Conservation (phyloP, 73 alveolate genomes). For the Symbiodinium natans region DNA sequence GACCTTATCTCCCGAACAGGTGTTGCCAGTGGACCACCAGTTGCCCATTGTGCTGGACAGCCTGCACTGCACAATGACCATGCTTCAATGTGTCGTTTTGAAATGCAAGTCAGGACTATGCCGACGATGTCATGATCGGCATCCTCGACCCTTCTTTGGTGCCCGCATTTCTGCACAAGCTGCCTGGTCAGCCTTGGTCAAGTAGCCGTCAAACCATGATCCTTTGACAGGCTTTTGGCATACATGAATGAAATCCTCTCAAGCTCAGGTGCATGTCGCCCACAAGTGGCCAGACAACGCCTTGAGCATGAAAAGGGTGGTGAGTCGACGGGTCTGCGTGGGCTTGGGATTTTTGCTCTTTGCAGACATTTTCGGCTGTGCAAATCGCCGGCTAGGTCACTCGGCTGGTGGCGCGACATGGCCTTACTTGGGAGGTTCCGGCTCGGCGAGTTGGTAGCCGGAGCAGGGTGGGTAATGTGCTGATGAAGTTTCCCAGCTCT, state of each 20-base stretch:
- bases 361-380: too few species aligned
- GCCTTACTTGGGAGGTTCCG: slow-evolving; percentile 77
- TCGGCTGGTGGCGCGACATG: slow-evolving; percentile 59
- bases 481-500: too few species aligned
- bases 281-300: not conserved
- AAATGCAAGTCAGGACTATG: slow-evolving; percentile 92
- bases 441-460: not conserved
- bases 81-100: too few species aligned
- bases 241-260: too few species aligned
- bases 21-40: slow-evolving; percentile 36
- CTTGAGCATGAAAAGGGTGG: not conserved
- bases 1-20: not conserved
- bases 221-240: too few species aligned
- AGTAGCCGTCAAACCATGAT: too few species aligned
- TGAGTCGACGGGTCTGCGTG: too few species aligned
- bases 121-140: slow-evolving; percentile 71
- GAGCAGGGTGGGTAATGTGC: too few species aligned
- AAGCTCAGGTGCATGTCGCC: not conserved
- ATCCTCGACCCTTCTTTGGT: slow-evolving; percentile 24
- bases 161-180: slow-evolving; percentile 27
- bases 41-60: slow-evolving; percentile 63
- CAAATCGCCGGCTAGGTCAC: slow-evolving; percentile 46
- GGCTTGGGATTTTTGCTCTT: too few species aligned
- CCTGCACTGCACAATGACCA: too few species aligned
- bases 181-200: slow-evolving; percentile 6